Base-by-base conservation (phyloP, 2,329 filamentous ascomycete species). In the Monosporascus sp. region DNA sequence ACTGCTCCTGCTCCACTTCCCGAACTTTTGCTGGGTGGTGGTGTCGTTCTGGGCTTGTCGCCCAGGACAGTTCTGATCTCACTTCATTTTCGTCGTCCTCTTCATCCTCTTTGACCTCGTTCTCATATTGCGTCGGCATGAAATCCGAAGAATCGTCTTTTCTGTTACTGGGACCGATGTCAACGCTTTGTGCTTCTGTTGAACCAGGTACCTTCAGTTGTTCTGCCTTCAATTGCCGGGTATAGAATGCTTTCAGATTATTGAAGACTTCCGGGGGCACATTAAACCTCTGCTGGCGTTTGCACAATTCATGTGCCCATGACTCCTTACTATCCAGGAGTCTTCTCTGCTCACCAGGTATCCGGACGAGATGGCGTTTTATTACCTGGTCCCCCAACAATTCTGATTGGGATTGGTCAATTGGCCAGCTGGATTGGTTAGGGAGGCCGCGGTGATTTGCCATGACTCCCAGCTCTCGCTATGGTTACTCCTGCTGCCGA, bases 281-380 rank as follows among this genome's bases (percentile, higher is more conserved):
- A 49, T 68, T 70, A 48, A 66, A 67, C n/a, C 58, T 57, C 43
- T 55, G 57, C 1, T 62, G 52, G 3, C 55, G 53, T 35, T 51
- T 50, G 26, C 57, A 53, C 5, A 64, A 57, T 17, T 53, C 50
- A 49, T 61, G 51, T 41, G 63, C 67, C 72, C 71, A 74, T 7
- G 70, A 78, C 17, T 75, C 69, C 6, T 67, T 55, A 11, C 70
- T 63, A 6, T 75, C 71, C 1, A 87, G 66, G 5, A 86, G 67
- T 8, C 68, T 59, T 44, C 66, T 62, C 59, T 87, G 84, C 17
- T 78, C 71, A 26, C 64, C 68, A 2, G 77, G 72, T 50, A 82
- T 77, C 24, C 61, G 68, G 35, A 78, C 63, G 58, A 78, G 74
- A 44, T 61, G 66, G 18, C 67, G 68, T 31, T 68, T 65, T 51